Base-by-base conservation (phyloP, 2,329 filamentous ascomycete species). In the Dothistroma septosporum region DNA sequence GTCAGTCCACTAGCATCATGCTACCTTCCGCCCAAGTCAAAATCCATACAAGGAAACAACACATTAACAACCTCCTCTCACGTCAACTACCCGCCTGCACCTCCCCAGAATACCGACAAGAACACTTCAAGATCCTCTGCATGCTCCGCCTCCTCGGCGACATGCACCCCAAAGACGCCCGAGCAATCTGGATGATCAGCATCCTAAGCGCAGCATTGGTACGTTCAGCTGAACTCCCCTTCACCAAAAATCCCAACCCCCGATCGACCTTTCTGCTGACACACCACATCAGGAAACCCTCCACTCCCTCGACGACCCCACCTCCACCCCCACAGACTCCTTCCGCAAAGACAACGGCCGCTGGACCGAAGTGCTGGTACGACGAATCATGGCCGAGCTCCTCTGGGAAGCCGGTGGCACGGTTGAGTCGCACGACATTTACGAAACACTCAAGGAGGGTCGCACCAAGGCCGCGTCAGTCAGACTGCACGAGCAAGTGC, bases 381-480 rank as follows among this genome's bases (percentile, higher is more conserved):
- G 64, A 37, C 56, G 64, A 31, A 64, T 64, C 32, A 57, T 66
- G 28, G 61, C 59, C 33, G 61, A 66, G 44, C 57, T 59, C 16
- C 50, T 66, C 32, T 66, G 64, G 64, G 61, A 66, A 14, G 56
- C 60, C 11, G 61, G 53, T 24, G 50, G 33, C 7, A 50, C 56
- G 11, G 56, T 66, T 14, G 60, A 62, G n/a, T 64, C 63, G 53
- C 62, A 64, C 54, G 64, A 66, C 60, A 64, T 62, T 47, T 64
- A 57, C 47, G 64, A 66, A 37, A 53, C 61, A 22, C 58, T 66
- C 31, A 58, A 60, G 31, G 50, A 58, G 19, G 64, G 64, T 22
- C 47, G 64, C 24, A 66, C 61, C 58, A 60, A 62, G 31, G 64
- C 64, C 28, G 60, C 60, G 16, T 57, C 55, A 21, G 62, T 61